Evolutionary conservation across 2,329 filamentous ascomycete genomes (phyloP), one percentile per base, ranked within the genome.

Genomic region (Aspergillus quadrilineatus): DNA sequence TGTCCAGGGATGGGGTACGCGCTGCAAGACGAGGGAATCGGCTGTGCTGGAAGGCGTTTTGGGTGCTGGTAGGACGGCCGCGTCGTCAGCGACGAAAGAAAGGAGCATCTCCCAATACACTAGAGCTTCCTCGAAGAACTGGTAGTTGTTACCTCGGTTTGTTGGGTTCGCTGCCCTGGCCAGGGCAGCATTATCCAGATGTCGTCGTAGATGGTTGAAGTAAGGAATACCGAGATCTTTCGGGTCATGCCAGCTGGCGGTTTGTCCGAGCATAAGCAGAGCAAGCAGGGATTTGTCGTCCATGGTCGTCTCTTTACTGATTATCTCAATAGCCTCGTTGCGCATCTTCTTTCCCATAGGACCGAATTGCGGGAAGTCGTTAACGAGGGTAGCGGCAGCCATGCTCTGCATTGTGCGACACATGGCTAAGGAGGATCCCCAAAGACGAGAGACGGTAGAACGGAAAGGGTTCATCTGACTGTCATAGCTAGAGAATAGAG

Each of bases 401-500:
- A 86, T 87, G 60, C 84, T 85, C 62, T 86, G 83, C 45, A 86
- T 83, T 1, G 82, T 82, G 46, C 81, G 83, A 63, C 82, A 84
- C 50, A 86, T 82, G 0, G 82, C 82, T 15, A 80, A 73, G 0
- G 82, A 85, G n/a, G 79, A 79, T 41, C 81, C 76, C 78, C 83
- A 86, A 2, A 85, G 74, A 22, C 80, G 79, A 4, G 78, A 79
- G 10, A 86, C 82, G 0, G 83, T 82, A 1, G 80, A 82, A 37
- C 84, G 75, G 61, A 86, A 86, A 0, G 83, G 83, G 61, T 87
- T 87, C 61, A 85, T 76, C 10, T 78, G 75, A 17, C 83, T 85
- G 67, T 87, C 85, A 63, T 85, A 87, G 57, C 81, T 85, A n/a
- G 84, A 87, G 67, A 85, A 86, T 8, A 86, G 70, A 3, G 77